phyloP scores from a whole-genome alignment of 2,329 filamentous ascomycete genomes.

The Phaeomoniella chlamydospora region DNA sequence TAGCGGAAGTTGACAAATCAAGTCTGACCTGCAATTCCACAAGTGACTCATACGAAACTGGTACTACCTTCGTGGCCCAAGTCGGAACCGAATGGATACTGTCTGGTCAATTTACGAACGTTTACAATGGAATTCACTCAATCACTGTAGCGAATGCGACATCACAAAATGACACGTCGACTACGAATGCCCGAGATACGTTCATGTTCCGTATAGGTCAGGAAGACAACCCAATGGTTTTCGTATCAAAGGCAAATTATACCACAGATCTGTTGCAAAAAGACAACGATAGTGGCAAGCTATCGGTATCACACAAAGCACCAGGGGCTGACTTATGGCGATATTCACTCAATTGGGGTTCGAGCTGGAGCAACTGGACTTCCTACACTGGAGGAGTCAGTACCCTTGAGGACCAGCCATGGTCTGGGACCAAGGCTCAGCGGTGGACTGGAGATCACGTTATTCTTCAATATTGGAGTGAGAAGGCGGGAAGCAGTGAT shows the following conservation, averaged over 20 bases:
- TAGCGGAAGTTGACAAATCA: constrained; percentile 20
- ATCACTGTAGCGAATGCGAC: constrained; percentile 33
- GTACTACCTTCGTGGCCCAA: constrained; percentile 22
- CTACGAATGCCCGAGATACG: constrained; percentile 31
- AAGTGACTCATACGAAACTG: constrained; percentile 7
- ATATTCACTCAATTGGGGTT: constrained; percentile 37
- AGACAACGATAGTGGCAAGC: constrained; percentile 16
- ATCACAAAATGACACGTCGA: constrained; percentile 17
- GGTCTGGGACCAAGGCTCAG: constrained; percentile 34
- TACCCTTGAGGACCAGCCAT: constrained; percentile 24
- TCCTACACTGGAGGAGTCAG: constrained; percentile 28
- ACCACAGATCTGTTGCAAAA: constrained; percentile 29
- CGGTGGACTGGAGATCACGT: constrained; percentile 39
- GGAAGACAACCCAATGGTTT: constrained; percentile 39
- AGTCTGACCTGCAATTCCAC: constrained; percentile 22
- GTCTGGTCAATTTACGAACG: constrained; percentile 28
- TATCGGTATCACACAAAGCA: constrained; percentile 33
- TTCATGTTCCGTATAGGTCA: constrained; percentile 40
- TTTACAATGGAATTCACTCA: constrained; percentile 38
- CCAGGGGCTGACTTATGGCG: constrained; percentile 38
- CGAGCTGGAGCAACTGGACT: constrained; percentile 36
- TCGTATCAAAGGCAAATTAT: constrained; percentile 38
- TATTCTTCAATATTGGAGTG: constrained; percentile 40
- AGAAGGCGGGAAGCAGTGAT: constrained; percentile 32
- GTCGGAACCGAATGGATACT: constrained; percentile 32